phyloP scores from a whole-genome alignment of 1,284 basidiomycete genomes.

The Microstroma glucosiphilum region DNA sequence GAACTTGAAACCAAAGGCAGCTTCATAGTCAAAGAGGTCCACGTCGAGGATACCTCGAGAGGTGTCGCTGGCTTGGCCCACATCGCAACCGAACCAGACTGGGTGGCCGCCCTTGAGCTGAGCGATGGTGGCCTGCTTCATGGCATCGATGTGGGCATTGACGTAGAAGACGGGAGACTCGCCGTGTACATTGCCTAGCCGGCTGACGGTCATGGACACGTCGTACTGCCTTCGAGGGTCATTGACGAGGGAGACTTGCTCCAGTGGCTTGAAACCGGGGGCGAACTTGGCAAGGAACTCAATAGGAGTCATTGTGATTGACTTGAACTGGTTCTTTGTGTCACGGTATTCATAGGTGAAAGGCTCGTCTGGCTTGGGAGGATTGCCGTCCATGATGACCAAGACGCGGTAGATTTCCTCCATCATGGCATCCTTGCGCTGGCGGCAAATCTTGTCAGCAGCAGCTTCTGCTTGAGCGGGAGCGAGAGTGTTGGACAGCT shows the following conservation, averaged over 20 bases:
- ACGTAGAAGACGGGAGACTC: slow-evolving; percentile 74
- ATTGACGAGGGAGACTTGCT: slow-evolving; percentile 85
- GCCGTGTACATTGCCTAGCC: slow-evolving; percentile 85
- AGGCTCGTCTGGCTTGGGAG: slow-evolving; percentile 29
- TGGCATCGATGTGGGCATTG: slow-evolving; percentile 72
- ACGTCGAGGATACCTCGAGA: slow-evolving; percentile 69
- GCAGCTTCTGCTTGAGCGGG: slow-evolving; percentile 22
- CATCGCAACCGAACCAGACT: slow-evolving; percentile 86
- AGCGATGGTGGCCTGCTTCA: slow-evolving; percentile 63
- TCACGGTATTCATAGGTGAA: slow-evolving; percentile 57
- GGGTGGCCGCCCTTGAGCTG: slow-evolving; percentile 82
- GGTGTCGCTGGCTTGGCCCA: slow-evolving; percentile 69
- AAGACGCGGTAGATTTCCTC: slow-evolving; percentile 80
- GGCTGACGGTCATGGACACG: slow-evolving; percentile 84
- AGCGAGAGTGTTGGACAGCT: slow-evolving; percentile 51
- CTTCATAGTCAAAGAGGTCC: slow-evolving; percentile 59
- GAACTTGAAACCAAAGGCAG: slow-evolving; percentile 60
- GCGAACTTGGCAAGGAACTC: slow-evolving; percentile 58
- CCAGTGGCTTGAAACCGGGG: slow-evolving; percentile 57
- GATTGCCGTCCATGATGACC: slow-evolving; percentile 65
- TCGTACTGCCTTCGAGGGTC: slow-evolving; percentile 80
- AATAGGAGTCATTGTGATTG: slow-evolving; percentile 69
- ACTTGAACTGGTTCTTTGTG: slow-evolving; percentile 67
- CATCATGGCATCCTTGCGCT: slow-evolving; percentile 75
- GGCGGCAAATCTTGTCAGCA: slow-evolving; percentile 42